Evolutionary conservation across 768 basidiomycete species (phyloP).

Genomic region (Clathrus columnatus): DNA sequence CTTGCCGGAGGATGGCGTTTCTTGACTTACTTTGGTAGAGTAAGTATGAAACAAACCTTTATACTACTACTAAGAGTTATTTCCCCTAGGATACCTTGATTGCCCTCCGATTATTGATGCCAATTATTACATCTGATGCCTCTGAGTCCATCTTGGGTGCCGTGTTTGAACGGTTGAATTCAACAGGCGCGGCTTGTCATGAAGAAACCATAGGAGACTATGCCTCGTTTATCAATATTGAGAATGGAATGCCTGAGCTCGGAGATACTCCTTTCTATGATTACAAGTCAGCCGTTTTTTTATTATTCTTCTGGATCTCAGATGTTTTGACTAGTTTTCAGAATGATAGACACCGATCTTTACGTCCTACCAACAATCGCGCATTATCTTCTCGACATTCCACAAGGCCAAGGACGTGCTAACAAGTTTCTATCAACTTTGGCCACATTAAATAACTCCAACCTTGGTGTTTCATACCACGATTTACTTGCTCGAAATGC

Average conservation of each 20-base stretch:
- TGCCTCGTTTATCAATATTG: constrained; percentile 33
- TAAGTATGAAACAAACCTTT: constrained; percentile 9
- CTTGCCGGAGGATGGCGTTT: constrained; percentile 39
- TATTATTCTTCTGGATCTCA: neutral
- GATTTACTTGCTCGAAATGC: constrained; percentile 28
- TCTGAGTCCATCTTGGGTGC: constrained; percentile 36
- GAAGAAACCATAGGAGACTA: constrained; percentile 36
- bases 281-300: constrained; percentile 22
- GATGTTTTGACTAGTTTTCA: constrained; percentile 1
- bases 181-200: constrained; percentile 35
- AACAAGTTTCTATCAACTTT: constrained; percentile 24
- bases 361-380: constrained; percentile 32
- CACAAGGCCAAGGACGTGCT: constrained; percentile 30
- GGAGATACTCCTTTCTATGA: constrained; percentile 34
- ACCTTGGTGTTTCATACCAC: constrained; percentile 19
- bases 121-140: constrained; percentile 30
- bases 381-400: constrained; percentile 37
- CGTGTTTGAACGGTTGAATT: constrained; percentile 34
- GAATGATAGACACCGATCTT: constrained; percentile 39
- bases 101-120: constrained; percentile 34
- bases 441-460: constrained; percentile 34
- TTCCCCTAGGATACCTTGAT: constrained; percentile 35
- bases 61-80: constrained; percentile 6
- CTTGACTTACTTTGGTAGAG: constrained; percentile 24
- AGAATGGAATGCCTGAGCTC: constrained; percentile 27